These are phyloP conservation scores for Neonectria faginata DNA, from an alignment of 2,329 filamentous ascomycete species.

Conservation along the genomic window DNA sequence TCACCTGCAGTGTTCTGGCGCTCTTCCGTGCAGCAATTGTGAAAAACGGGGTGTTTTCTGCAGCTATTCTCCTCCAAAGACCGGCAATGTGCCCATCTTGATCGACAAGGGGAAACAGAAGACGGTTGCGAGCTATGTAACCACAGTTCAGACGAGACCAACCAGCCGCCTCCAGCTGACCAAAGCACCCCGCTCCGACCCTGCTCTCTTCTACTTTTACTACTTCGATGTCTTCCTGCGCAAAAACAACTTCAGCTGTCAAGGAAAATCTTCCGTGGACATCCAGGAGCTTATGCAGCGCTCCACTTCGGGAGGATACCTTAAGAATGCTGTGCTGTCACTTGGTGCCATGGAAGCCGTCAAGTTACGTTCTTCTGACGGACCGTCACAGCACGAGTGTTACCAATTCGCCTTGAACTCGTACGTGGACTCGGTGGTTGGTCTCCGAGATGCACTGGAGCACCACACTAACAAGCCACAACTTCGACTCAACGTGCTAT, in stretches of 20 bases:
- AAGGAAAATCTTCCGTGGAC: slow-evolving; percentile 18
- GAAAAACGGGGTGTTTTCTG: slow-evolving; percentile 41
- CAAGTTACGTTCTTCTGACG: slow-evolving; percentile 29
- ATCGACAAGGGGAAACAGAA: slow-evolving; percentile 37
- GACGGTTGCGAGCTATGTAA: neutral
- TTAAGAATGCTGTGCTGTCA: slow-evolving; percentile 46
- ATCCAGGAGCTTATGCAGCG: slow-evolving; percentile 40
- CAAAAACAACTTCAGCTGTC: slow-evolving; percentile 46
- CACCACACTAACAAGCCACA: neutral
- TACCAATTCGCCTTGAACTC: slow-evolving; percentile 35
- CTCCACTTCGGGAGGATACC: slow-evolving; percentile 29
- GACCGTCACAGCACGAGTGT: neutral
- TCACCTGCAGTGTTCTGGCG: slow-evolving; percentile 50
- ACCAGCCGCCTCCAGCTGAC: neutral
- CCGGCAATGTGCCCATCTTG: slow-evolving; percentile 29
- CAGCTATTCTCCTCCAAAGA: slow-evolving; percentile 29
- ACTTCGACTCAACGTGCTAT: slow-evolving; percentile 40
- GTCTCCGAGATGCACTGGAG: slow-evolving; percentile 37
- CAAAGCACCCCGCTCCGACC: slow-evolving; percentile 25
- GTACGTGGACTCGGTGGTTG: slow-evolving; percentile 45
- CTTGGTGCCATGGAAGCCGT: slow-evolving; percentile 49
- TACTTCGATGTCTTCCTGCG: slow-evolving; percentile 48
- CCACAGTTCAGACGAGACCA: neutral
- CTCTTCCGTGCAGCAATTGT: slow-evolving; percentile 48
- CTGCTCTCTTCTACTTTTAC: slow-evolving; percentile 38